These are phyloP conservation scores for Mycena galopus DNA, from an alignment of 768 basidiomycete genomes.

Conservation along the genomic window DNA sequence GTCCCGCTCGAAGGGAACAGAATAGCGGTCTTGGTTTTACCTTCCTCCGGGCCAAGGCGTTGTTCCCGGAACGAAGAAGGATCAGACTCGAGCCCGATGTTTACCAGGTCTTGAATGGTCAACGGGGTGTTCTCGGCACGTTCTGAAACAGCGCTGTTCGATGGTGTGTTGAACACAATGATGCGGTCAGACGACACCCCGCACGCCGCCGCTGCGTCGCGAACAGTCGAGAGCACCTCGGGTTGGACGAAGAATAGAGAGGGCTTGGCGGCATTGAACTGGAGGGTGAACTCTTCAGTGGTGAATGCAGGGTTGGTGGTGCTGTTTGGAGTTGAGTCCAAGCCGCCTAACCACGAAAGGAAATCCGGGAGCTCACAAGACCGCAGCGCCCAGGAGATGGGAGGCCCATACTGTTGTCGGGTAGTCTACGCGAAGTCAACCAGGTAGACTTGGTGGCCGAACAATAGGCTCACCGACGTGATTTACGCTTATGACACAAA, in stretches of 20 bases:
- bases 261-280: conserved; percentile 18
- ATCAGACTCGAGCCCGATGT: conserved; percentile 5
- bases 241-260: conserved; percentile 16
- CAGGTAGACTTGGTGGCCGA: not conserved
- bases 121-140: too few species aligned
- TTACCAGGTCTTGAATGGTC: conserved; percentile 41
- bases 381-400: conserved; percentile 52
- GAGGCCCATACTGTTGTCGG: conserved; percentile 51
- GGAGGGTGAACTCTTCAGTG: conserved; percentile 2
- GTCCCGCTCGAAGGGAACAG: conserved; percentile 68
- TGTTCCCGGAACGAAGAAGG: conserved; percentile 45
- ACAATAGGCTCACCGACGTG: not conserved
- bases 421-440: conserved; percentile 44
- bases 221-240: not conserved
- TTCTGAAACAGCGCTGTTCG: not conserved
- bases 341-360: too few species aligned
- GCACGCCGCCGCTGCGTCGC: not conserved
- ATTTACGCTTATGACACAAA: not conserved
- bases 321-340: conserved; percentile 35
- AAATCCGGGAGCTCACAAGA: conserved; percentile 44
- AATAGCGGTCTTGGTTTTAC: conserved; percentile 62
- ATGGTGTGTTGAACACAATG: not conserved
- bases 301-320: conserved; percentile 20
- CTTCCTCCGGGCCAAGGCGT: conserved; percentile 57
- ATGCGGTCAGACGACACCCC: not conserved